phyloP scores from a whole-genome alignment of 148 eudicot genomes.

The Rhododendron molle region DNA sequence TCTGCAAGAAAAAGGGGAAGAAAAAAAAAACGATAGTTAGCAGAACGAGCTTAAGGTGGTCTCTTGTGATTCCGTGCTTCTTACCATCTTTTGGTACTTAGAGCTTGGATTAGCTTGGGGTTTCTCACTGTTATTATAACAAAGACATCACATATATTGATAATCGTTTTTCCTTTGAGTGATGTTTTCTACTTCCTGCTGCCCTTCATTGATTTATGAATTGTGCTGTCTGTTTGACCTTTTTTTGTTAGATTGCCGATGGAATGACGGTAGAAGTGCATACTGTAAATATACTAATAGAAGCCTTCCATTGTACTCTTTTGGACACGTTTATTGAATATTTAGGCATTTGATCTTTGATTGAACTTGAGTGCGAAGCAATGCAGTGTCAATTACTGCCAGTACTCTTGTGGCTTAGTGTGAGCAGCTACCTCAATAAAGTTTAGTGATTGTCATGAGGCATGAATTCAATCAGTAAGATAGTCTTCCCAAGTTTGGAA shows the following conservation, averaged over 20 bases:
- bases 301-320: constrained; percentile 11
- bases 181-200: not conserved
- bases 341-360: too few species aligned
- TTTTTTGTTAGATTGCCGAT: constrained; percentile 80
- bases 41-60: too few species aligned
- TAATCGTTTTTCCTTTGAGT: not conserved
- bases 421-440: too few species aligned
- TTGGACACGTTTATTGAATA: too few species aligned
- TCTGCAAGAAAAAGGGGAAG: too few species aligned
- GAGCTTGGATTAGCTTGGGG: not conserved
- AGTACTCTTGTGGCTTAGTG: too few species aligned
- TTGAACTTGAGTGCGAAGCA: too few species aligned
- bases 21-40: too few species aligned
- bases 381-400: too few species aligned
- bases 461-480: too few species aligned
- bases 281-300: constrained; percentile 84
- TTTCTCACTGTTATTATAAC: not conserved
- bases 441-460: too few species aligned
- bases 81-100: not conserved
- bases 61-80: not conserved
- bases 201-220: not conserved
- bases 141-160: not conserved
- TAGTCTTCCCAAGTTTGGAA: too few species aligned
- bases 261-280: constrained; percentile 90
- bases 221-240: constrained; percentile 15